These are phyloP conservation scores for Cladorrhinum samala DNA, from an alignment of 495 filamentous ascomycete genomes.

Conservation along the genomic window DNA sequence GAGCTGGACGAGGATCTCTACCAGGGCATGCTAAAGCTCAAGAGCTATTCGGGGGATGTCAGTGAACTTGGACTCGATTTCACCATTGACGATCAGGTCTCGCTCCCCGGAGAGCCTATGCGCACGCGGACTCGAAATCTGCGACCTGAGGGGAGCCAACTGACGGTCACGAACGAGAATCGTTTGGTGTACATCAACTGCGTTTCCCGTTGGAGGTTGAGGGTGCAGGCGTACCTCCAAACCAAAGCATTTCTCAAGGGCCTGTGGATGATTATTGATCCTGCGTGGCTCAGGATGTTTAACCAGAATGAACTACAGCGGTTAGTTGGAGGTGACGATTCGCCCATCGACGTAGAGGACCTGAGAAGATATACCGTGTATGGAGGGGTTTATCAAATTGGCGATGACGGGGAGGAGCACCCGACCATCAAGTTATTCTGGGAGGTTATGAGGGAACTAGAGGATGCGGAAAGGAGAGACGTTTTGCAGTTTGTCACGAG, in stretches of 20 bases:
- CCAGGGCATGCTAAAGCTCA: conserved; percentile 79
- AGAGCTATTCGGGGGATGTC: conserved; percentile 82
- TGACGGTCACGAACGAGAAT: conserved; percentile 84
- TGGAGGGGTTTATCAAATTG: conserved; percentile 78
- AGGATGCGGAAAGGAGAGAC: conserved; percentile 68
- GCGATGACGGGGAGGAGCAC: conserved; percentile 82
- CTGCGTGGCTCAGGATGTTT: conserved; percentile 95
- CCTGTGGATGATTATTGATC: conserved; percentile 80
- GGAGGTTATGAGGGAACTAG: conserved; percentile 74
- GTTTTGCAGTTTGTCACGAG: conserved; percentile 96
- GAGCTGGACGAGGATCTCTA: conserved; percentile 94
- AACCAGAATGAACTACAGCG: conserved; percentile 93
- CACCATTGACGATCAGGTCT: conserved; percentile 75
- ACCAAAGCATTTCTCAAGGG: conserved; percentile 84
- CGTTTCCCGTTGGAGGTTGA: conserved; percentile 79
- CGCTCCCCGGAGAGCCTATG: conserved; percentile 41
- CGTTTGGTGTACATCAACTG: conserved; percentile 89
- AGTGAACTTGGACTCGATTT: conserved; percentile 80
- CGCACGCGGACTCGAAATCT: conserved; percentile 65
- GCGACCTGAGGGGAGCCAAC: conserved; percentile 65
- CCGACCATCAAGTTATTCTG: conserved; percentile 82
- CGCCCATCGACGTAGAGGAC: conserved; percentile 82
- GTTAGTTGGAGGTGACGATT: conserved; percentile 77
- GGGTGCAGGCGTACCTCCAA: conserved; percentile 67
- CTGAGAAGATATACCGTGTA: conserved; percentile 82